Evolutionary conservation across 352 stramenopile species (phyloP).

Genomic region (Phytophthora pistaciae): DNA sequence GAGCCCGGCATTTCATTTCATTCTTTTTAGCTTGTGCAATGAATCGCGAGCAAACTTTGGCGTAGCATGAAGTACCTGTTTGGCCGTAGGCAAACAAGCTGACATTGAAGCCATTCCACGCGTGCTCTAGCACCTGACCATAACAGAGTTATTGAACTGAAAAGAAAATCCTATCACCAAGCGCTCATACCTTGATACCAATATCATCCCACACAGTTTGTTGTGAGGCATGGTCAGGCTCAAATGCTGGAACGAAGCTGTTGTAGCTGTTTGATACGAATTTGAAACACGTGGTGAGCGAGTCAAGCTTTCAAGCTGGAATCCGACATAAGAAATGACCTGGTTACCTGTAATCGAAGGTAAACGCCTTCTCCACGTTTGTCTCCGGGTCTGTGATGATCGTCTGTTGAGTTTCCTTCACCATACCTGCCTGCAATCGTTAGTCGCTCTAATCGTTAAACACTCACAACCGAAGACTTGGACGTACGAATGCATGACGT

Average conservation of each 20-base stretch:
- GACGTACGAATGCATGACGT: conserved; percentile 72
- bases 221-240: conserved; percentile 77
- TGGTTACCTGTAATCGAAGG: conserved; percentile 88
- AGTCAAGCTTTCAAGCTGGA: neutral
- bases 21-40: neutral
- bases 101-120: conserved; percentile 92
- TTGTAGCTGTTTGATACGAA: conserved; percentile 68
- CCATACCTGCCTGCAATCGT: conserved; percentile 59
- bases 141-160: neutral
- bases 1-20: neutral
- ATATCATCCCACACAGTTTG: conserved; percentile 90
- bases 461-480: neutral
- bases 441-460: neutral
- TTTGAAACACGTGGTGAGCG: neutral
- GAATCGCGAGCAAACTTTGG: neutral
- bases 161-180: neutral
- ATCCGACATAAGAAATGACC: neutral
- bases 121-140: conserved; percentile 82
- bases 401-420: conserved; percentile 82
- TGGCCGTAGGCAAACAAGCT: conserved; percentile 90
- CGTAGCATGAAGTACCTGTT: conserved; percentile 43
- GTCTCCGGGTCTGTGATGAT: conserved; percentile 88
- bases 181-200: conserved; percentile 65
- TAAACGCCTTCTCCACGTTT: conserved; percentile 80
- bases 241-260: conserved; percentile 65